A percentile compares a stretch with the other conserved stretches of the same genome.
Evolutionary conservation across 2,329 filamentous ascomycete species (phyloP).

Genomic region (Nothopassalora personata): DNA sequence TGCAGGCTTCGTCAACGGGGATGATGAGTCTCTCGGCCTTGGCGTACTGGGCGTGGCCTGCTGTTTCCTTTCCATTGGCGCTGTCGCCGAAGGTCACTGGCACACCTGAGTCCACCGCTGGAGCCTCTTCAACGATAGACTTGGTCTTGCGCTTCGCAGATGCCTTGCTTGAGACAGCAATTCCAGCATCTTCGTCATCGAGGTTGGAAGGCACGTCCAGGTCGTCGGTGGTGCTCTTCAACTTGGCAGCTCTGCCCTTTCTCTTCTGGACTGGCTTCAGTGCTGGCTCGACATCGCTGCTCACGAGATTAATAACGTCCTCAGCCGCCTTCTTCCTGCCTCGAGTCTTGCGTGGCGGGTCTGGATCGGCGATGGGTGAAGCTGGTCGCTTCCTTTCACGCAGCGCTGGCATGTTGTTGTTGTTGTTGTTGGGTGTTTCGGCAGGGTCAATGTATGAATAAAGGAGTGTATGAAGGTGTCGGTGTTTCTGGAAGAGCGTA

Average conservation of each 20-base stretch:
- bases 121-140: slow-evolving; percentile 3
- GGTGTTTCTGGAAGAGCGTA: not conserved
- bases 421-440: not conserved
- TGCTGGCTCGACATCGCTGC: not conserved
- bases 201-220: not conserved
- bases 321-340: not conserved
- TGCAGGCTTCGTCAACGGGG: slow-evolving; percentile 44
- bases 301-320: not conserved
- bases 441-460: not conserved
- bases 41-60: slow-evolving; percentile 35
- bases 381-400: slow-evolving; percentile 11
- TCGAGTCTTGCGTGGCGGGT: slow-evolving; percentile 10
- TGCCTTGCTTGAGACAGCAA: not conserved
- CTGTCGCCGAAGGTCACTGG: slow-evolving; percentile 13
- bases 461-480: not conserved
- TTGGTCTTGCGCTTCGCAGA: not conserved
- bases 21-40: slow-evolving; percentile 42
- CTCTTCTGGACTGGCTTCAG: not conserved
- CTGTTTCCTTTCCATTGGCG: slow-evolving; percentile 13
- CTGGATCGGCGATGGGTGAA: slow-evolving; percentile 10
- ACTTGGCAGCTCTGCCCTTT: slow-evolving; percentile 10
- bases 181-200: slow-evolving; percentile 2
- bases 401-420: slow-evolving; percentile 5
- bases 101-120: slow-evolving; percentile 1
- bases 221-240: slow-evolving; percentile 3